A percentile compares a stretch with the other conserved stretches of the same genome.
Conservation (phyloP, 208 protist genomes). For the Herpetomonas tarakana region DNA sequence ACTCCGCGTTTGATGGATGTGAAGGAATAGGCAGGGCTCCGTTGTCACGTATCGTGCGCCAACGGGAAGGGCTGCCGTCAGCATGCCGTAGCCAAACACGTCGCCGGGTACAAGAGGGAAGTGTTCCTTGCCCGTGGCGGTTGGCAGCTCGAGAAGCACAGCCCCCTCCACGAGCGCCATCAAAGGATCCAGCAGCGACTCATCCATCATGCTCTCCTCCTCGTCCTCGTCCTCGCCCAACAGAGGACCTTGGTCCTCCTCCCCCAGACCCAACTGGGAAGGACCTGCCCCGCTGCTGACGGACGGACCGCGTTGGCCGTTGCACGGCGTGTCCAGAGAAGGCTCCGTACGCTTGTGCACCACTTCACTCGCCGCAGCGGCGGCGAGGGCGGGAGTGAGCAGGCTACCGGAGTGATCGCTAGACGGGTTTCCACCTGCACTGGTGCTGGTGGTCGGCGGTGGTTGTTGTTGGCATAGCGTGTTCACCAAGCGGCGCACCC, state of each 20-base stretch:
- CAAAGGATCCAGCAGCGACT: constrained; percentile 15
- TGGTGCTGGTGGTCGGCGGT: too few relatives aligned
- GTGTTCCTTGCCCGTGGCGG: constrained; percentile 23
- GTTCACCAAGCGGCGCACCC: background rate
- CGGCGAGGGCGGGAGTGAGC: too few relatives aligned
- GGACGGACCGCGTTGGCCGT: background rate
- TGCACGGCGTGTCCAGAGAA: background rate
- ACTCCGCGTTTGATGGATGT: too few relatives aligned
- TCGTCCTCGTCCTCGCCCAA: constrained; percentile 5
- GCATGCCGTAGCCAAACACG: constrained; percentile 43
- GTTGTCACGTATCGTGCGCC: constrained; percentile 51
- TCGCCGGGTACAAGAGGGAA: constrained; percentile 54
- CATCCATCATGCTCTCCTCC: background rate
- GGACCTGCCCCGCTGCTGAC: too few relatives aligned
- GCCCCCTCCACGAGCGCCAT: constrained; percentile 42
- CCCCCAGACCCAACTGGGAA: background rate
- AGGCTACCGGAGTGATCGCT: too few relatives aligned
- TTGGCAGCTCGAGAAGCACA: constrained; percentile 21
- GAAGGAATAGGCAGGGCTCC: constrained; percentile 40
- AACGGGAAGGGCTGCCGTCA: constrained; percentile 39
- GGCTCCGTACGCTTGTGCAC: background rate
- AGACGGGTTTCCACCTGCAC: too few relatives aligned
- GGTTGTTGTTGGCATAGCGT: background rate
- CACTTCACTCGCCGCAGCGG: background rate
- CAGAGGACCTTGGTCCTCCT: too few relatives aligned